Evolutionary conservation across 169 alveolate genomes (phyloP), one percentile per base, ranked within the genome.

Genomic region (Eimeria brunetti): DNA sequence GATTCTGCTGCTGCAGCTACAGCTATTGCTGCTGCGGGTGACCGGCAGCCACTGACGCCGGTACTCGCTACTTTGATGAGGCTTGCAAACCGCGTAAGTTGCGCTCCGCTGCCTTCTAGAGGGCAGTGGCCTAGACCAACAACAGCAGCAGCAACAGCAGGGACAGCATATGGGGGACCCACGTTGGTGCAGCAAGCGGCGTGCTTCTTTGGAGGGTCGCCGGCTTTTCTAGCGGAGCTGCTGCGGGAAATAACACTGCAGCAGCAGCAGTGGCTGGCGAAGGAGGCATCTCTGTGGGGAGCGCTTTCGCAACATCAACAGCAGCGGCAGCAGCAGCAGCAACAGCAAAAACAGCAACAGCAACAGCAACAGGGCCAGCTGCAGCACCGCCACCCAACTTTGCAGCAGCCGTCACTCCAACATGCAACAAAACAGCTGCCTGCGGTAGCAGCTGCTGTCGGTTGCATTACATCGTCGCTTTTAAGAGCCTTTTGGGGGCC

Each of bases 381-480:
- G 38, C 64, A 44, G 44, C 88, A 78, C 46, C 88, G 56, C 44
- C 56, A 46, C 67, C 46, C 12, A 27, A 51, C 6, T 30, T 1
- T 46, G 46, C 89, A 49, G 69, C 89, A 18, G 89, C 89, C 30
- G 89, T 33, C 44, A 80, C 71, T 16, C 9, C 30, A 20, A 24
- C 89, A 51, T 11, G 89, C 46, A 49, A n/a, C 60, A 46, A 18
- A 80, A 16, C 89, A n/a, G 89, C 27, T 80, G 46, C 0, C 76
- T 58, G 76, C 76, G 30, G 78, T 51, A 27, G 91, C 58, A 56
- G 91, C 91, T 84, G 91, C 78, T 58, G 51, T 67, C 58, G 91
- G 71, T 33, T 84, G 78, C 91, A 84, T 84, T 58, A 58, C 91
- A 14, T 44, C 91, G 4, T 84, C 91, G 20, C 38, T 84, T 58